Conservation (phyloP, 23 red algal genomes). For the Cyanidiococcus yangmingshanensis region DNA sequence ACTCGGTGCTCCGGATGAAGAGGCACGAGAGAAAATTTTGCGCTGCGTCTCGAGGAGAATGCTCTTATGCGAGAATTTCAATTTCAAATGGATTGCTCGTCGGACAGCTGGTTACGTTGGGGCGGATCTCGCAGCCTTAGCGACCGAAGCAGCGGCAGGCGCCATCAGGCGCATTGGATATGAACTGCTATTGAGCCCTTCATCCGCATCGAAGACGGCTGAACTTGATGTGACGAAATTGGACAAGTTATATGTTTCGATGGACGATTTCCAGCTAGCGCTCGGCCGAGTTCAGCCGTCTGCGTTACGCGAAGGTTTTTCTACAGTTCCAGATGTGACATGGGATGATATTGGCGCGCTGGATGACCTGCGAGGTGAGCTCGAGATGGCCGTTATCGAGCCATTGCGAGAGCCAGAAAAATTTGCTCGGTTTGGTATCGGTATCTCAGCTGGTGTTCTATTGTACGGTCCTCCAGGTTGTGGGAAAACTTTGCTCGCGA, state of each 20-base stretch:
- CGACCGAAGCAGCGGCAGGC: constrained; percentile 39
- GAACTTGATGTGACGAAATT: not conserved
- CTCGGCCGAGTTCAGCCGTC: constrained; percentile 51
- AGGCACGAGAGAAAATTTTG: constrained; percentile 58
- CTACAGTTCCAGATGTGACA: constrained; percentile 59
- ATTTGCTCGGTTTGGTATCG: constrained; percentile 58
- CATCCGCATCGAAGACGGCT: not conserved
- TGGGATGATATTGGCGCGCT: constrained; percentile 84
- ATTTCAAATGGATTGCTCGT: constrained; percentile 36
- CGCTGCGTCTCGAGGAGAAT: constrained; percentile 32
- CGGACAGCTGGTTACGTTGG: constrained; percentile 83
- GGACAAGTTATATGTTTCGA: constrained; percentile 30
- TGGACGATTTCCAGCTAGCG: constrained; percentile 48
- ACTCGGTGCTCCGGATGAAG: constrained; percentile 66
- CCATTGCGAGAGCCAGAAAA: constrained; percentile 49
- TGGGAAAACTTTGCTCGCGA: constrained; percentile 92
- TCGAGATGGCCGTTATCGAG: constrained; percentile 63
- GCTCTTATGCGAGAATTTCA: constrained; percentile 22
- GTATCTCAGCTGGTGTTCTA: constrained; percentile 69
- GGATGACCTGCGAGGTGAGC: constrained; percentile 48
- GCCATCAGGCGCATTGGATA: constrained; percentile 50
- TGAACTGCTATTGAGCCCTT: not conserved
- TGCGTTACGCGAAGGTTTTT: constrained; percentile 73
- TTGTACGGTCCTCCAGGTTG: constrained; percentile 96
- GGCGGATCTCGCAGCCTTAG: constrained; percentile 66